Percentiles rank a stretch among this genome's conserved stretches.
Evolutionary conservation across 768 basidiomycete genomes (phyloP).

Genomic region (Leucocoprinus leucothites): DNA sequence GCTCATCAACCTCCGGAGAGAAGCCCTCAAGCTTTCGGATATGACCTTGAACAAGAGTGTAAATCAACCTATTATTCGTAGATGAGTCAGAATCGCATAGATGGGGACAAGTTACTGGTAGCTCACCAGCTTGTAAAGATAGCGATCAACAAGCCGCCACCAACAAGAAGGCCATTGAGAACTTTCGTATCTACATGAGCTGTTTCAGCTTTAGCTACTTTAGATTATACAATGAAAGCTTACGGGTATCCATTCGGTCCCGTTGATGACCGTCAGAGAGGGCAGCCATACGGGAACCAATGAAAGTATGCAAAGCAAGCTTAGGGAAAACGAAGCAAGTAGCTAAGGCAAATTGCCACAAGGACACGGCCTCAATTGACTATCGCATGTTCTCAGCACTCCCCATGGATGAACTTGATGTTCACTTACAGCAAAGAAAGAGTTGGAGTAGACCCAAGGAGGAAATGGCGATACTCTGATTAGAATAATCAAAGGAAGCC

Average conservation of each 20-base stretch:
- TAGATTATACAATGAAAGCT: constrained; percentile 18
- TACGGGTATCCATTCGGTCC: constrained; percentile 73
- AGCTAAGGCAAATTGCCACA: constrained; percentile 76
- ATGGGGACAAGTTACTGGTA: neutral
- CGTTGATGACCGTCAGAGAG: constrained; percentile 77
- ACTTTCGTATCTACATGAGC: constrained; percentile 52
- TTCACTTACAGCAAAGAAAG: constrained; percentile 66
- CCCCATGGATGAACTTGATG: neutral
- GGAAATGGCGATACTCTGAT: constrained; percentile 82
- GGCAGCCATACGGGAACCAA: constrained; percentile 71
- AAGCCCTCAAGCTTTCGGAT: constrained; percentile 51
- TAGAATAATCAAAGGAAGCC: constrained; percentile 77
- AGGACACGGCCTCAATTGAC: constrained; percentile 70
- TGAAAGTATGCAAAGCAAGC: constrained; percentile 68
- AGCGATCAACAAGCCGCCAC: constrained; percentile 56
- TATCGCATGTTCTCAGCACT: constrained; percentile 22
- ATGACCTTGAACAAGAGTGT: constrained; percentile 58
- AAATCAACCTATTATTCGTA: constrained; percentile 54
- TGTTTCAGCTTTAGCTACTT: constrained; percentile 5
- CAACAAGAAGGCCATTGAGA: constrained; percentile 58
- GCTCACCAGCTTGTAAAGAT: constrained; percentile 66
- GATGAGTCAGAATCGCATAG: constrained; percentile 12
- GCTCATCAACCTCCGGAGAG: constrained; percentile 45
- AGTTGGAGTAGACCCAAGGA: constrained; percentile 86
- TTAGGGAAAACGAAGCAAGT: constrained; percentile 73